These are phyloP conservation scores for Echria macrotheca DNA, from an alignment of 495 filamentous ascomycete genomes.

Conservation along the genomic window DNA sequence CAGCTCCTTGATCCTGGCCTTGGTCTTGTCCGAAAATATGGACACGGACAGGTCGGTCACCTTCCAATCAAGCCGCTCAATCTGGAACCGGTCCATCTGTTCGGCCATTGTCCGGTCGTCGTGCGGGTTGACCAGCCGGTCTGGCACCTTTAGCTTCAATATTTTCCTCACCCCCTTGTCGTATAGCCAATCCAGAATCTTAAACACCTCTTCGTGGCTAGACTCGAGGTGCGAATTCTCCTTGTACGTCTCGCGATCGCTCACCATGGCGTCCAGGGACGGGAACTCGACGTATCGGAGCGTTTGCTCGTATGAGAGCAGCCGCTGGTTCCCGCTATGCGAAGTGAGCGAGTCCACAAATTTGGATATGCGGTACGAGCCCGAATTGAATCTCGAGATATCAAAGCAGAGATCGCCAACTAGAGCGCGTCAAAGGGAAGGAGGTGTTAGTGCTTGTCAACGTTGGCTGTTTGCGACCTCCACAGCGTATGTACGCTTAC, in stretches of 20 bases:
- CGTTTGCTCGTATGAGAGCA: neutral
- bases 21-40: neutral
- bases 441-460: neutral
- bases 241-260: neutral
- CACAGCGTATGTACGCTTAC: no score
- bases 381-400: neutral
- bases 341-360: neutral
- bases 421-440: neutral
- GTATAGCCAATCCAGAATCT: neutral
- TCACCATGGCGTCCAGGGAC: neutral
- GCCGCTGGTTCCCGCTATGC: neutral
- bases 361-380: neutral
- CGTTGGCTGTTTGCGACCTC: neutral
- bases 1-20: neutral
- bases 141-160: neutral
- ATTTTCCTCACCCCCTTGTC: neutral
- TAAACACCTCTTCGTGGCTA: neutral
- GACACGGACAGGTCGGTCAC: neutral
- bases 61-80: neutral
- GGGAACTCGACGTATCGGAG: neutral
- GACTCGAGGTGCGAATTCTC: neutral
- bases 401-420: neutral
- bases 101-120: neutral
- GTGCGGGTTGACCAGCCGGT: neutral
- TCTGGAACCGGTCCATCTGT: neutral